These are phyloP conservation scores for Uromyces viciae-fabae DNA, from an alignment of 1,284 basidiomycete genomes.

Conservation along the genomic window DNA sequence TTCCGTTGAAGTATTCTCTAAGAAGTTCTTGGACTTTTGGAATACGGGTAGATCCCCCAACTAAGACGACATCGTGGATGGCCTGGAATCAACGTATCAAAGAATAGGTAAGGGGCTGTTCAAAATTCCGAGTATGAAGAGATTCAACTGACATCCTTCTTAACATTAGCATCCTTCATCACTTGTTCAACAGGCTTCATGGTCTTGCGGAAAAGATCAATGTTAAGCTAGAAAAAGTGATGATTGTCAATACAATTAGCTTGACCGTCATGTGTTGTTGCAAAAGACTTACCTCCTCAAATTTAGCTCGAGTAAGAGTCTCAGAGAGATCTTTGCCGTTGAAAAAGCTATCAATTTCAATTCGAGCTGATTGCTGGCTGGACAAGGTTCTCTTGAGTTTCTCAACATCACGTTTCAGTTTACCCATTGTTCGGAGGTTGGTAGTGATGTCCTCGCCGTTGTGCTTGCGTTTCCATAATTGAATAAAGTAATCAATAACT, in stretches of 20 bases:
- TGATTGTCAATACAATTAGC: background rate
- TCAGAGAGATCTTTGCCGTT: conserved; percentile 55
- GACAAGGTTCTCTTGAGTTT: conserved; percentile 55
- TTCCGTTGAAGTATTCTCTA: conserved; percentile 83
- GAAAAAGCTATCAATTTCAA: conserved; percentile 56
- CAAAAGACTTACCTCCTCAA: conserved; percentile 51
- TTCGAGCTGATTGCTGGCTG: conserved; percentile 55
- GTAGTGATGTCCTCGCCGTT: conserved; percentile 46
- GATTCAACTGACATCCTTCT: conserved; percentile 39
- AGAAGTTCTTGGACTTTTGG: conserved; percentile 96
- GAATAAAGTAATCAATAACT: conserved; percentile 54
- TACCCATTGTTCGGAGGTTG: conserved; percentile 54
- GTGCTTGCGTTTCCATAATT: conserved; percentile 56
- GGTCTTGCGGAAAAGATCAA: conserved; percentile 55
- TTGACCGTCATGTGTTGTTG: background rate
- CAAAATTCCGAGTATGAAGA: background rate
- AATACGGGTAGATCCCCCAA: conserved; percentile 97
- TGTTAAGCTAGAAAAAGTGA: conserved; percentile 49
- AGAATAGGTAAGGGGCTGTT: background rate
- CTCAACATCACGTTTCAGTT: conserved; percentile 55
- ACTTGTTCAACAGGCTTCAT: conserved; percentile 56
- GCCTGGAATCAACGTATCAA: background rate
- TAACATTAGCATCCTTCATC: conserved; percentile 43
- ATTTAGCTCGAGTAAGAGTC: conserved; percentile 55
- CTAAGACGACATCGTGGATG: conserved; percentile 59